Conservation (phyloP, 176 grass and related monocot species). For the Triticum timopheevii region DNA sequence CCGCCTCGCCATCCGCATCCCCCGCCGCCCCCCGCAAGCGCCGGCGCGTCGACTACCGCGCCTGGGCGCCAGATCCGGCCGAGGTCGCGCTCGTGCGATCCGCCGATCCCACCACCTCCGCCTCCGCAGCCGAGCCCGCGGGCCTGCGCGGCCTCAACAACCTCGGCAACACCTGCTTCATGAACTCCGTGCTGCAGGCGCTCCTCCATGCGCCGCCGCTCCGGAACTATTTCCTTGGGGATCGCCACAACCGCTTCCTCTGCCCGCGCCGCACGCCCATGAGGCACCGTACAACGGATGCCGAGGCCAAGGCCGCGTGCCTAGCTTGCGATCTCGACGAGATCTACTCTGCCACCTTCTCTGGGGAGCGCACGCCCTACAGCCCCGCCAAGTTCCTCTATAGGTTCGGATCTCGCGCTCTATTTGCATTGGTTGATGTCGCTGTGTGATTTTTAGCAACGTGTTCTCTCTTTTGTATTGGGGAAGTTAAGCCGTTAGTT, state of each 20-base stretch:
- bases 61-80: slow-evolving; percentile 74
- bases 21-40: slow-evolving; percentile 45
- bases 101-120: slow-evolving; percentile 49
- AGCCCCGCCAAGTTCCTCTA: slow-evolving; percentile 91
- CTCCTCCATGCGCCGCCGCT: slow-evolving; percentile 87
- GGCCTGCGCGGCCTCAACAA: slow-evolving; percentile 90
- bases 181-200: slow-evolving; percentile 96
- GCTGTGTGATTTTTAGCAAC: neutral
- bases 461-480: neutral
- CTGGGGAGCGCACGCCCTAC: slow-evolving; percentile 73
- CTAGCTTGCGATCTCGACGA: slow-evolving; percentile 86
- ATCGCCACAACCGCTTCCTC: slow-evolving; percentile 80
- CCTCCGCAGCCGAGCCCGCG: slow-evolving; percentile 34
- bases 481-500: slow-evolving; percentile 19
- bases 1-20: neutral
- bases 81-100: slow-evolving; percentile 64
- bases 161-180: slow-evolving; percentile 94
- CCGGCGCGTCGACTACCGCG: slow-evolving; percentile 64
- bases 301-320: slow-evolving; percentile 44
- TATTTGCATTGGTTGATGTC: slow-evolving; percentile 25
- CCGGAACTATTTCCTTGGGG: slow-evolving; percentile 85
- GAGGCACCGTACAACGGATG: slow-evolving; percentile 34
- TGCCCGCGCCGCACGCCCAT: slow-evolving; percentile 66
- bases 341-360: slow-evolving; percentile 90
- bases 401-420: slow-evolving; percentile 57